Evolutionary conservation across 805 yeast genomes (phyloP).

Genomic region (Candida rishiriensis): DNA sequence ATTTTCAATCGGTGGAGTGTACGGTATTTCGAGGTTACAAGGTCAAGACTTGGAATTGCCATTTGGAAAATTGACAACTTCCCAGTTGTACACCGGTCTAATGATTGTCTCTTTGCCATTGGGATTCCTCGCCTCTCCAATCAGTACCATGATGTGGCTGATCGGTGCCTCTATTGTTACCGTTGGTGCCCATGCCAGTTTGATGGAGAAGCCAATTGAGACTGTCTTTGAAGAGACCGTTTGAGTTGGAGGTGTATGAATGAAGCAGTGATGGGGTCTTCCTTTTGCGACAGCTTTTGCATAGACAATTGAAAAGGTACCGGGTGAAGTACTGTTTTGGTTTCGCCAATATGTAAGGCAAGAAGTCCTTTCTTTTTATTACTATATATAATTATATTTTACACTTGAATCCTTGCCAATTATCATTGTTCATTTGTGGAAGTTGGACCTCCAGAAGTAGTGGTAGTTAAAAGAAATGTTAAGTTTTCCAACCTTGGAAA

Average conservation of each 20-base stretch:
- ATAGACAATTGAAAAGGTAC: too few relatives aligned
- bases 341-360: too few relatives aligned
- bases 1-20: conserved; percentile 68
- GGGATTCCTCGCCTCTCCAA: conserved; percentile 35
- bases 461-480: background rate
- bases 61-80: conserved; percentile 66
- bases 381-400: background rate
- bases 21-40: conserved; percentile 70
- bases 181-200: conserved; percentile 85
- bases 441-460: too few relatives aligned
- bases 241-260: conserved; percentile 18
- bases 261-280: too few relatives aligned
- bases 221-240: conserved; percentile 84
- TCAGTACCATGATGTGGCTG: conserved; percentile 92
- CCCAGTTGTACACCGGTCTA: conserved; percentile 87
- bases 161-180: conserved; percentile 88
- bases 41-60: conserved; percentile 83
- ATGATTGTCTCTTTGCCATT: conserved; percentile 58
- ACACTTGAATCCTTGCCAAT: background rate
- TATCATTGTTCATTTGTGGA: background rate
- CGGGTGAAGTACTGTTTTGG: too few relatives aligned
- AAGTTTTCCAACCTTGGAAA: conserved; percentile 6
- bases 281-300: too few relatives aligned
- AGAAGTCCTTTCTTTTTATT: too few relatives aligned
- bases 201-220: conserved; percentile 97